Conservation (phyloP, 768 basidiomycete genomes). For the Pulveroboletus sp. region DNA sequence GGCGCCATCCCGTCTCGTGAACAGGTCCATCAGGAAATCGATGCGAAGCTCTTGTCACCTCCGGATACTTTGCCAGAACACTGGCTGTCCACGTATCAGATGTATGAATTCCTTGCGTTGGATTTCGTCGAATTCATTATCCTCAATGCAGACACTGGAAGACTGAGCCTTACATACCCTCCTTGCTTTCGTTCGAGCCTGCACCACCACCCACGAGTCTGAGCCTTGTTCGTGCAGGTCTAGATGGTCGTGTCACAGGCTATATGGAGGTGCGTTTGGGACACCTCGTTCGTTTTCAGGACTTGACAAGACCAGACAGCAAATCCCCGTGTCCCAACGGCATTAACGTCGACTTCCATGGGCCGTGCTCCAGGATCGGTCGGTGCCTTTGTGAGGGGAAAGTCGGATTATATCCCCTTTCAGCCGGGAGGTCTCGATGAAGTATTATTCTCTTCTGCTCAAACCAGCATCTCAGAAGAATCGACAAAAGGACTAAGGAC, state of each 20-base stretch:
- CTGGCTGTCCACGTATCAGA: slow-evolving; percentile 78
- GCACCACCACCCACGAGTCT: slow-evolving; percentile 72
- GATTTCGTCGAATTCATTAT: slow-evolving; percentile 8
- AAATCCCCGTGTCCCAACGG: slow-evolving; percentile 53
- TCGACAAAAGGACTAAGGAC: slow-evolving; percentile 46
- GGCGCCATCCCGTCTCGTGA: slow-evolving; percentile 52
- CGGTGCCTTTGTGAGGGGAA: slow-evolving; percentile 86
- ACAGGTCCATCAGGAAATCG: slow-evolving; percentile 63
- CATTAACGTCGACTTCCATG: slow-evolving; percentile 80
- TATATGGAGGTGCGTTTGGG: slow-evolving; percentile 62
- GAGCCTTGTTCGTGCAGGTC: slow-evolving; percentile 67
- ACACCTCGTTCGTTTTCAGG: slow-evolving; percentile 1
- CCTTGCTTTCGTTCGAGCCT: slow-evolving; percentile 59
- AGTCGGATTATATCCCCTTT: slow-evolving; percentile 90
- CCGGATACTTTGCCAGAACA: slow-evolving; percentile 59
- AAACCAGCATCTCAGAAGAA: slow-evolving; percentile 36
- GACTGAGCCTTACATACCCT: slow-evolving; percentile 52
- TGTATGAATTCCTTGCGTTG: slow-evolving; percentile 46
- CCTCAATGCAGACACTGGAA: slow-evolving; percentile 62
- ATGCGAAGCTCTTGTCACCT: slow-evolving; percentile 70
- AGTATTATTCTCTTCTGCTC: slow-evolving; percentile 32
- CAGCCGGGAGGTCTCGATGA: slow-evolving; percentile 90
- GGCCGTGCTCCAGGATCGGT: slow-evolving; percentile 77
- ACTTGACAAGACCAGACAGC: slow-evolving; percentile 40
- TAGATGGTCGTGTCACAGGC: slow-evolving; percentile 76